A percentile compares a stretch with the other conserved stretches of the same genome.
phyloP scores from a whole-genome alignment of 2,329 filamentous ascomycete species.

The Lizonia empirigonia region DNA sequence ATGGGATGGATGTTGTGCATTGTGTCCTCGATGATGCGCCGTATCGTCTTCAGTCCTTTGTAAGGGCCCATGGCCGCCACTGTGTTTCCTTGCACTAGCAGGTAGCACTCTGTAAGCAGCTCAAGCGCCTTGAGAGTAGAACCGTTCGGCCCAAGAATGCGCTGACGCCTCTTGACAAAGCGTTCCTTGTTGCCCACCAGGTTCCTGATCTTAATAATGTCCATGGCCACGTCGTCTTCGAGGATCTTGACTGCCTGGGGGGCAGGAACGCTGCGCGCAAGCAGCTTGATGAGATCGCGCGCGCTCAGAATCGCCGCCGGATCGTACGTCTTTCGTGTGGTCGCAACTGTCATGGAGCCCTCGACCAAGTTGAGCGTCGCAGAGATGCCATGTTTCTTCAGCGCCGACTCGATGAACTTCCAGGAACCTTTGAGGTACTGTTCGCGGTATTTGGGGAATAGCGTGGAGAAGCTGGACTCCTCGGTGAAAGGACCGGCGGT shows the following conservation, averaged over 20 bases:
- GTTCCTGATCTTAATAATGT: constrained; percentile 94
- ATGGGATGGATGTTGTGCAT: constrained; percentile 93
- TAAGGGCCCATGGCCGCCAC: constrained; percentile 87
- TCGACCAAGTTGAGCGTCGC: constrained; percentile 94
- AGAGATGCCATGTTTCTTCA: constrained; percentile 86
- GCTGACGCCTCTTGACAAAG: constrained; percentile 91
- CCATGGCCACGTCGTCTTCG: constrained; percentile 87
- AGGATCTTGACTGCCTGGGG: constrained; percentile 94
- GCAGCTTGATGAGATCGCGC: constrained; percentile 89
- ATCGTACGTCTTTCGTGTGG: constrained; percentile 88
- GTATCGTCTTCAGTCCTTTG: constrained; percentile 91
- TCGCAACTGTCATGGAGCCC: constrained; percentile 95
- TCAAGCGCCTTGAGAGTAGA: constrained; percentile 94
- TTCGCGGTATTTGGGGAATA: constrained; percentile 98
- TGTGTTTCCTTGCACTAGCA: constrained; percentile 95
- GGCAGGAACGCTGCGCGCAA: constrained; percentile 82
- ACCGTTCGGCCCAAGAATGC: constrained; percentile 88
- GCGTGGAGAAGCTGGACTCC: constrained; percentile 83
- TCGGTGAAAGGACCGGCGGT: constrained; percentile 83
- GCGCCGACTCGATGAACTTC: constrained; percentile 84
- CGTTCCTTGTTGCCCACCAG: constrained; percentile 92
- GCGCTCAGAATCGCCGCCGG: constrained; percentile 93
- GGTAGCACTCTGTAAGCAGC: constrained; percentile 83
- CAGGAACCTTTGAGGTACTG: constrained; percentile 90
- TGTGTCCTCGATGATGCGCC: constrained; percentile 84